Base-by-base conservation (phyloP, 306 rosid genomes). In the Senna tora region DNA sequence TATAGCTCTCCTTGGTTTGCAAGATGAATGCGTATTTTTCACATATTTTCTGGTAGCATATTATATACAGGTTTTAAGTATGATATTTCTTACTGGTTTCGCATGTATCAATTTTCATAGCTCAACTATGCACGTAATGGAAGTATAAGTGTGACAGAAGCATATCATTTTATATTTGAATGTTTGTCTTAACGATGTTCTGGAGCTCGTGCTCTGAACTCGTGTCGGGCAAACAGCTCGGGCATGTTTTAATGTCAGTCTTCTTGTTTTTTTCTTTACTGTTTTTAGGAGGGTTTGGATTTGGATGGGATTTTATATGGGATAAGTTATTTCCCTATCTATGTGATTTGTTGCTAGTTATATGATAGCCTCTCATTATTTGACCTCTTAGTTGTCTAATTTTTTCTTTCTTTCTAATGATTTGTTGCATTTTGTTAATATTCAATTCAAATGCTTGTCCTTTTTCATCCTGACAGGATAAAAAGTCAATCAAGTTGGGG, bases 401-500 rank as follows among this genome's bases (percentile, higher is more conserved):
- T 0, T 9, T 19, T 67, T 28, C n/a, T 59, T 28, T 8, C 12
- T 67, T 9, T 38, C 9, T 4, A 43, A 20, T 49, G 61, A 46
- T 41, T n/a, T 9, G 4, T 56, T 65, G 25, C 46, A 30, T 57
- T 7, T 25, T 47, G 33, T 59, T 47, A 39, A 34, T 11, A 8
- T 7, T 52, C 33, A 15, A 58, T 64, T 57, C 54, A 12, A 16
- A 13, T 6, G 14, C 4, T 41, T 42, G 12, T 41, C 43, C 33
- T 51, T 55, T 30, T 53, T 53, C 25, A n/a, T 62, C 38, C 58
- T 21, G 78, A 22, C 89, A 95, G 99, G 97, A 95, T 84, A 95
- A 95, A 75, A 92, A 91, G 84, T 81, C 93, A 13, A 58, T 90
- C 71, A 69, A 88, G 84, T 58, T 95, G 80, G 96, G 92, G 68